Evolutionary conservation across 2,329 filamentous ascomycete species (phyloP).

Genomic region (Colletotrichum tropicale): DNA sequence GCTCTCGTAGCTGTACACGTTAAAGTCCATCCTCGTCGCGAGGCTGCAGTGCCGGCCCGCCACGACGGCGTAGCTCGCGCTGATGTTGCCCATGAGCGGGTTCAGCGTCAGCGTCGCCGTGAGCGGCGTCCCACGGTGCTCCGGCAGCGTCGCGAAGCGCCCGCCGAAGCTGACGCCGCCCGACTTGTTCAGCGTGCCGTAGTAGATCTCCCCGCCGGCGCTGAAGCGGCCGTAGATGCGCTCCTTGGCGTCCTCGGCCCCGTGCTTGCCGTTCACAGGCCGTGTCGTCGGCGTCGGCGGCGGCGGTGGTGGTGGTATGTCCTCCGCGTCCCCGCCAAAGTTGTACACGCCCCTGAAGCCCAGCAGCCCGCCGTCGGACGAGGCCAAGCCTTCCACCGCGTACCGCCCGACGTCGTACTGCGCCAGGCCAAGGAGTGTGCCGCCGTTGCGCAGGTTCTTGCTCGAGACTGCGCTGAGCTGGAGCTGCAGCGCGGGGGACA

Average conservation of each 20-base stretch:
- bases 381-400: slow-evolving; percentile 87
- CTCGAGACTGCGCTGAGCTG: slow-evolving; percentile 82
- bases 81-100: slow-evolving; percentile 91
- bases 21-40: slow-evolving; percentile 93
- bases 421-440: slow-evolving; percentile 73
- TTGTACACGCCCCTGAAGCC: slow-evolving; percentile 93
- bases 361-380: slow-evolving; percentile 88
- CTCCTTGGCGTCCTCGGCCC: slow-evolving; percentile 49
- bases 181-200: slow-evolving; percentile 92
- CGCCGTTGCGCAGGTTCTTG: slow-evolving; percentile 73
- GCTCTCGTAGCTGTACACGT: slow-evolving; percentile 97
- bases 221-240: slow-evolving; percentile 83
- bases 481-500: slow-evolving; percentile 79
- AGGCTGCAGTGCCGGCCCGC: slow-evolving; percentile 83
- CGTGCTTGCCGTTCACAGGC: slow-evolving; percentile 22
- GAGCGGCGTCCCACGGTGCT: slow-evolving; percentile 83
- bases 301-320: slow-evolving; percentile 14
- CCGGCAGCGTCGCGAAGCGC: slow-evolving; percentile 86
- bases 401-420: slow-evolving; percentile 89
- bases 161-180: slow-evolving; percentile 88
- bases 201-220: slow-evolving; percentile 92
- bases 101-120: slow-evolving; percentile 94
- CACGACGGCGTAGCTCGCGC: slow-evolving; percentile 88
- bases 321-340: slow-evolving; percentile 75
- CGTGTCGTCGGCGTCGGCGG: slow-evolving; percentile 10